Evolutionary conservation across 1,284 basidiomycete species (phyloP).

Genomic region (Microbotryum lychnidis-dioicae): DNA sequence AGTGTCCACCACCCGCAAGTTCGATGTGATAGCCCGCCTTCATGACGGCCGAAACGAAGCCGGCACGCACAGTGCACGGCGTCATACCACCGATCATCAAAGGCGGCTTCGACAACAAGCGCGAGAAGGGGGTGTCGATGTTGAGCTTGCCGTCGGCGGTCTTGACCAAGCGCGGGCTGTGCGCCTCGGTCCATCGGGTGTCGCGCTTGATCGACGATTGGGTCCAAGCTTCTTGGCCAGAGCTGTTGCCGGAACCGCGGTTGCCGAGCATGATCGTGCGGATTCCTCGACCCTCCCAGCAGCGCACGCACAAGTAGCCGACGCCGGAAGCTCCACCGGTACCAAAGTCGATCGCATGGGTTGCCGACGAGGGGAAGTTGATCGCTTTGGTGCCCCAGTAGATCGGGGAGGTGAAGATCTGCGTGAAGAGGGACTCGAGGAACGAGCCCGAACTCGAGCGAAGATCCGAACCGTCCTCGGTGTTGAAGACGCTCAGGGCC

Average conservation of each 20-base stretch:
- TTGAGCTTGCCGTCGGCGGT: constrained; percentile 84
- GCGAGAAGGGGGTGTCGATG: constrained; percentile 92
- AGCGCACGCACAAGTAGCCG: constrained; percentile 79
- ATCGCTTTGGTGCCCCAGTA: constrained; percentile 81
- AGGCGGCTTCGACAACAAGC: constrained; percentile 87
- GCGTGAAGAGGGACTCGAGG: constrained; percentile 58
- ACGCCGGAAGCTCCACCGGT: constrained; percentile 90
- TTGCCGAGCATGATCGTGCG: constrained; percentile 79
- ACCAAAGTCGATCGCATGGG: constrained; percentile 93
- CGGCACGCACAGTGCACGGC: constrained; percentile 82
- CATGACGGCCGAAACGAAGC: constrained; percentile 83
- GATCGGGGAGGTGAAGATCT: constrained; percentile 85
- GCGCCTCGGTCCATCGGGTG: constrained; percentile 85
- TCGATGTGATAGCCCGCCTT: constrained; percentile 94
- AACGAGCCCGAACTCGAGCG: constrained; percentile 58
- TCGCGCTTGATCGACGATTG: constrained; percentile 61
- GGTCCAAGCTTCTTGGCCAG: constrained; percentile 66
- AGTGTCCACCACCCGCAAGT: constrained; percentile 95
- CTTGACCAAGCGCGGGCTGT: constrained; percentile 73
- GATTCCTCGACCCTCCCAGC: constrained; percentile 86
- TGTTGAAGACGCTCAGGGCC: constrained; percentile 79
- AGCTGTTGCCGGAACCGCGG: constrained; percentile 62
- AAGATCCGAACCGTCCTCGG: constrained; percentile 81
- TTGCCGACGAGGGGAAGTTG: constrained; percentile 76
- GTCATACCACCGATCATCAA: constrained; percentile 99